These are phyloP conservation scores for Cyberlindnera nakhonratchasimensis DNA, from an alignment of 805 yeast genomes.

Conservation along the genomic window DNA sequence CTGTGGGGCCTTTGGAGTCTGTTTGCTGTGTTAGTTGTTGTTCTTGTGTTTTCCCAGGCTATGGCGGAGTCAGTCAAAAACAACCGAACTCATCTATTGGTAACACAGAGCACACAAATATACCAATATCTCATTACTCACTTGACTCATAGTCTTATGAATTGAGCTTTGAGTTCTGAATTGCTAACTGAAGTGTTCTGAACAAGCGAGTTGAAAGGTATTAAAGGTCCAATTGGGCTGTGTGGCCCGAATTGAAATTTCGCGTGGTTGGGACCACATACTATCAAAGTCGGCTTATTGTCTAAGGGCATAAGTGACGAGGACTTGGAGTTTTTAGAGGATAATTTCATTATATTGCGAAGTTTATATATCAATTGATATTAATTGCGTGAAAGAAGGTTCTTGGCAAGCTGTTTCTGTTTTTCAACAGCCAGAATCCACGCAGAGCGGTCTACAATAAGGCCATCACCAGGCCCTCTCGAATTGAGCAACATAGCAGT, in stretches of 20 bases:
- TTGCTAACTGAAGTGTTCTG: too few relatives aligned
- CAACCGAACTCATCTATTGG: background rate
- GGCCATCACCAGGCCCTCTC: conserved; percentile 6
- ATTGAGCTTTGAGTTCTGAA: too few relatives aligned
- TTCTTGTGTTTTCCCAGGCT: background rate
- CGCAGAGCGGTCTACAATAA: conserved; percentile 33
- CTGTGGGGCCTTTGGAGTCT: background rate
- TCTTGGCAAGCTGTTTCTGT: conserved; percentile 34
- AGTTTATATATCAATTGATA: background rate
- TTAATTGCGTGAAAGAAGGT: conserved; percentile 4
- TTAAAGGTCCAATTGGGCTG: background rate
- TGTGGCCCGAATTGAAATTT: conserved; percentile 25
- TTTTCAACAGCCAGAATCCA: conserved; percentile 43
- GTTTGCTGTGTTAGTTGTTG: background rate
- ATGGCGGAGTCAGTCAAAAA: background rate
- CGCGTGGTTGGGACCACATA: conserved; percentile 7
- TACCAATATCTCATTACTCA: background rate
- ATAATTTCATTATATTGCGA: too few relatives aligned
- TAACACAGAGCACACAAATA: background rate
- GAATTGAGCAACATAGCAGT: conserved; percentile 35
- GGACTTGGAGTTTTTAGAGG: too few relatives aligned
- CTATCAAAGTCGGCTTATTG: too few relatives aligned
- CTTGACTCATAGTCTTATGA: background rate
- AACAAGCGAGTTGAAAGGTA: too few relatives aligned
- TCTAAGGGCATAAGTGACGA: too few relatives aligned